Conservation (phyloP, 129 eudicot species). For the Flaveria bidentis region DNA sequence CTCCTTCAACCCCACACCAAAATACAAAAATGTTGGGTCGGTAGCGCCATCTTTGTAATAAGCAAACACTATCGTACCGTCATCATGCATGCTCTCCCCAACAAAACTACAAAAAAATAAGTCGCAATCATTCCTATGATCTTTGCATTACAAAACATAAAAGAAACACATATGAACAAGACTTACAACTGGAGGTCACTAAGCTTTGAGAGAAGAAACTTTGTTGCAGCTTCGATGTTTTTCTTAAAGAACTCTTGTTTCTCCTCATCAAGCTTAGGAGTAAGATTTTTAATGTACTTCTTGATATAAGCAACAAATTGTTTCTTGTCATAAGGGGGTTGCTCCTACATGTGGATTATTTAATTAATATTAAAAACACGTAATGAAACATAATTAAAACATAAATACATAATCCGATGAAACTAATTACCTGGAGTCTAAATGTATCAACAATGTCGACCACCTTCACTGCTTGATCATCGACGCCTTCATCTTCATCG, state of each 20-base stretch:
- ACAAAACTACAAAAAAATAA: slow-evolving; percentile 47
- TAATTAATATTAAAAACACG: neutral
- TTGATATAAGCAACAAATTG: slow-evolving; percentile 65
- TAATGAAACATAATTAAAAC: neutral
- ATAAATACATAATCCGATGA: neutral
- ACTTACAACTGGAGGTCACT: slow-evolving; percentile 79
- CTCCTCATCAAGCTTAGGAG: slow-evolving; percentile 60
- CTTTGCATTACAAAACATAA: neutral
- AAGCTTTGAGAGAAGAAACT: slow-evolving; percentile 59
- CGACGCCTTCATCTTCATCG: slow-evolving; percentile 59
- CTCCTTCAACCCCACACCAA: slow-evolving; percentile 66
- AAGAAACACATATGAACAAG: neutral
- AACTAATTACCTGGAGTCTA: slow-evolving; percentile 59
- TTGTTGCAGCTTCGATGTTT: slow-evolving; percentile 61
- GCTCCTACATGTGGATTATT: slow-evolving; percentile 46
- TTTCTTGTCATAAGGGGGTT: slow-evolving; percentile 79
- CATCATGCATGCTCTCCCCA: slow-evolving; percentile 75
- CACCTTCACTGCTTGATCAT: slow-evolving; percentile 69
- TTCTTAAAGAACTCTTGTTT: slow-evolving; percentile 55
- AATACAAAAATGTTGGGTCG: slow-evolving; percentile 63
- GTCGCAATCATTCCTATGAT: neutral
- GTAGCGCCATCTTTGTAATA: slow-evolving; percentile 66
- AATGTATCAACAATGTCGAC: slow-evolving; percentile 82
- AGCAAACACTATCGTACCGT: slow-evolving; percentile 54
- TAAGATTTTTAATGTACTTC: slow-evolving; percentile 58